Evolutionary conservation across 2,329 filamentous ascomycete genomes (phyloP).

Genomic region (Paecilomyces sp.): DNA sequence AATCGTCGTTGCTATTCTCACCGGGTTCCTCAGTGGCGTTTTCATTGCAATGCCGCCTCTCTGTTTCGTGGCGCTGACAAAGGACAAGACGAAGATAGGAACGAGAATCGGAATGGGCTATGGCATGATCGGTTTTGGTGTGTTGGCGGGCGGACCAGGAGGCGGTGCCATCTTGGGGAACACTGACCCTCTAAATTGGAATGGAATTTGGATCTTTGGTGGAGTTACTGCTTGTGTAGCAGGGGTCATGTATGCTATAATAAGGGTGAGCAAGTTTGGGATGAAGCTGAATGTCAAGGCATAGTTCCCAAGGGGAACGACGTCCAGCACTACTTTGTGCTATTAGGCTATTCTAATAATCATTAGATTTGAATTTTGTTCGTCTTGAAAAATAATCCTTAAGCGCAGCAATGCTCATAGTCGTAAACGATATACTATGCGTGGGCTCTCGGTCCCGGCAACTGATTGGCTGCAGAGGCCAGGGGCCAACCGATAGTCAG

Average conservation of each 20-base stretch:
- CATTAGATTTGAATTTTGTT: too few relatives aligned
- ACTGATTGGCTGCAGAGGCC: too few relatives aligned
- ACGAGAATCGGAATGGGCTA: conserved; percentile 50
- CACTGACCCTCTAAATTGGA: conserved; percentile 21
- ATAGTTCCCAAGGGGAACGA: too few relatives aligned
- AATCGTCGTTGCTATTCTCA: conserved; percentile 23
- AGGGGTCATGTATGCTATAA: conserved; percentile 3
- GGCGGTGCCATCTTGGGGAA: conserved; percentile 39
- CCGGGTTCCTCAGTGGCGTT: conserved; percentile 35
- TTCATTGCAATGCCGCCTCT: conserved; percentile 29
- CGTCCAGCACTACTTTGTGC: too few relatives aligned
- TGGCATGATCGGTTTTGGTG: conserved; percentile 34
- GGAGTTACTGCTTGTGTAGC: conserved; percentile 11
- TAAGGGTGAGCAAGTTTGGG: not conserved
- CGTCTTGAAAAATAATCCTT: too few relatives aligned
- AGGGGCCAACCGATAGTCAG: too few relatives aligned
- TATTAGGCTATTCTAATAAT: too few relatives aligned
- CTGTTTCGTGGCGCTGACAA: conserved; percentile 18
- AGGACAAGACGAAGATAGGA: conserved; percentile 41
- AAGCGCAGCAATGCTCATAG: too few relatives aligned
- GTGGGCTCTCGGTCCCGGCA: too few relatives aligned
- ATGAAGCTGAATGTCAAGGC: too few relatives aligned
- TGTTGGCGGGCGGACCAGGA: conserved; percentile 44
- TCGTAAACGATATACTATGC: too few relatives aligned
- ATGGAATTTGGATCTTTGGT: conserved; percentile 24